These are phyloP conservation scores for Daldinia eschscholtzii DNA, from an alignment of 2,329 filamentous ascomycete species.

Conservation along the genomic window DNA sequence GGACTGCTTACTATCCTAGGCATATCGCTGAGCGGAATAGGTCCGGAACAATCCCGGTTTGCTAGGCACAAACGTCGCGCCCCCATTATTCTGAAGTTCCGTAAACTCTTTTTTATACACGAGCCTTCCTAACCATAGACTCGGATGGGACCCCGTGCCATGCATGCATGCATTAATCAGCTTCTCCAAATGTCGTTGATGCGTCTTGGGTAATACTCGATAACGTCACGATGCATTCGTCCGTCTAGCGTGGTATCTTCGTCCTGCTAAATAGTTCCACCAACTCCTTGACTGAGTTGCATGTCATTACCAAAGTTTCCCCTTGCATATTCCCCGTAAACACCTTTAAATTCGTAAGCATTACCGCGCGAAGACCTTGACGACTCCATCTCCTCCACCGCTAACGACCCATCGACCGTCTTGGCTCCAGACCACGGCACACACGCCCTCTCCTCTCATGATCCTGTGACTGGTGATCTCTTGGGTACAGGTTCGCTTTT, in stretches of 20 bases:
- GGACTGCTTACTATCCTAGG: slow-evolving; percentile 19
- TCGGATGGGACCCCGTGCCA: slow-evolving; percentile 21
- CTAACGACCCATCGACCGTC: slow-evolving; percentile 96
- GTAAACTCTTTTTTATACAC: slow-evolving; percentile 35
- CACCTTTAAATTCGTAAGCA: neutral
- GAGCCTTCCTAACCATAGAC: slow-evolving; percentile 28
- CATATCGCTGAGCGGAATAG: slow-evolving; percentile 10
- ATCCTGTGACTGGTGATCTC: slow-evolving; percentile 93
- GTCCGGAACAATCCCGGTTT: slow-evolving; percentile 16
- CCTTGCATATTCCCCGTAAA: slow-evolving; percentile 6
- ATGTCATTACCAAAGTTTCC: slow-evolving; percentile 25
- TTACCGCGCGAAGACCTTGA: slow-evolving; percentile 85
- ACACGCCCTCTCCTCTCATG: slow-evolving; percentile 97
- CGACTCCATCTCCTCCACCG: slow-evolving; percentile 92
- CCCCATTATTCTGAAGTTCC: slow-evolving; percentile 31
- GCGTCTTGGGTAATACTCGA: slow-evolving; percentile 20
- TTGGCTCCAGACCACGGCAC: slow-evolving; percentile 93
- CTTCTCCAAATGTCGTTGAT: slow-evolving; percentile 20
- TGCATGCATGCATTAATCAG: slow-evolving; percentile 24
- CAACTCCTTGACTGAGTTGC: slow-evolving; percentile 31
- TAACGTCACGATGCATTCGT: slow-evolving; percentile 20
- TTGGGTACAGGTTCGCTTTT: slow-evolving; percentile 94
- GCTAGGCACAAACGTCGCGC: slow-evolving; percentile 8
- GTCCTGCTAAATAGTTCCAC: slow-evolving; percentile 28
- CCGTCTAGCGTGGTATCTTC: slow-evolving; percentile 23